Evolutionary conservation across 2,329 filamentous ascomycete species (phyloP), one percentile per base, ranked within the genome.

Genomic region (Zasmidium citrigriseum): DNA sequence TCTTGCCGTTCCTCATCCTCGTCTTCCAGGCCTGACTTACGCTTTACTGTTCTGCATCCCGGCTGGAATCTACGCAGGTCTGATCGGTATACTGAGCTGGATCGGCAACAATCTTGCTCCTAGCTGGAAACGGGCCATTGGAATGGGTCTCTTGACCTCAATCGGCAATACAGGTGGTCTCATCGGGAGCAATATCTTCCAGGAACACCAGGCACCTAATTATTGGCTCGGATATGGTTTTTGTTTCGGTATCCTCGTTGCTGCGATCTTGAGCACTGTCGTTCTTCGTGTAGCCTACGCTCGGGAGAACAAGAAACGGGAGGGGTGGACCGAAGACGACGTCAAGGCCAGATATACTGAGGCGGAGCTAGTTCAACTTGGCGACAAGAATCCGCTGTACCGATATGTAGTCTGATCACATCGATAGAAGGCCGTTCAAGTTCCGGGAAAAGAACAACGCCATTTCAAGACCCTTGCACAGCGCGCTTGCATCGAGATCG

Each of bases 131-230:
- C 29, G 51, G 14, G 51, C 51, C 14, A 38, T 53, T 14, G 51
- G 51, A 7, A 53, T 53, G 51, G 51, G 29, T 24, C n/a, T 53
- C 11, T 34, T 53, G 18, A 53, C 45, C 51, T 44, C 29, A 22
- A 22, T 53, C 22, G 51, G 51, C 22, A 53, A 53, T 22, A 34
- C 59, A 12, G 46, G 44, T 9, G 54, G 45, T 18, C 46, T 47
- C 14, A 53, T 58, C 34, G 54, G 52, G 21, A 24, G 23, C 16
- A 25, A 45, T 12, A 63, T 63, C 10, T 68, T 63, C 27, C 55
- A 65, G 18, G 78, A 85, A 23, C 77, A 85, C 21, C 75, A 86
- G 0, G 72, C 71, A 1, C 81, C 82, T 0, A 75, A 75, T n/a
- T 83, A 82, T 59, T 71, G 77, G 3, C 75, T 82, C 0, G 81